These are phyloP conservation scores for Psophocarpus tetragonolobus DNA, from an alignment of 306 rosid genomes.

Conservation along the genomic window DNA sequence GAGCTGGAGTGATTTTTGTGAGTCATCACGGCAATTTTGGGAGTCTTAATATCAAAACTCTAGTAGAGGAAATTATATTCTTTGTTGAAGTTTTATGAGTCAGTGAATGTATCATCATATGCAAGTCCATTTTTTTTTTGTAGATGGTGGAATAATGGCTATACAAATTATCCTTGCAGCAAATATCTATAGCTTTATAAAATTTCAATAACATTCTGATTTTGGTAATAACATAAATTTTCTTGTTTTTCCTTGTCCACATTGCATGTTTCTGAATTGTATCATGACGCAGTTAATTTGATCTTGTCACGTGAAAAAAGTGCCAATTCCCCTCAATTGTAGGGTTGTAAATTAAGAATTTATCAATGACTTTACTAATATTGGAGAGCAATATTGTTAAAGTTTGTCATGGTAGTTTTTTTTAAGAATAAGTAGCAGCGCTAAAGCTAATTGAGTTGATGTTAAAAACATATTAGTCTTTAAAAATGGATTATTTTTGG, in stretches of 20 bases:
- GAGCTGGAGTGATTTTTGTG: conserved; percentile 63
- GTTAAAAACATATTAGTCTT: too few species aligned
- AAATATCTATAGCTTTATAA: conserved; percentile 20
- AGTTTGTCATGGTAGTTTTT: too few species aligned
- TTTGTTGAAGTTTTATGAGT: conserved; percentile 32
- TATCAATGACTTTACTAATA: too few species aligned
- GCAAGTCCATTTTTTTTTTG: conserved; percentile 53
- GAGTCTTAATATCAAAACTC: conserved; percentile 17
- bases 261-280: neutral
- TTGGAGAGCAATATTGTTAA: too few species aligned
- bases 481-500: too few species aligned
- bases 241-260: neutral
- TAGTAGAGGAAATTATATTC: conserved; percentile 28
- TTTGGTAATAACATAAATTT: neutral
- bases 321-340: neutral
- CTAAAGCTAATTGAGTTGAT: too few species aligned
- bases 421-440: too few species aligned
- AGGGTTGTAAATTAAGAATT: too few species aligned
- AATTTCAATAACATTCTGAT: neutral
- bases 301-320: neutral
- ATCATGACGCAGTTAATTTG: neutral
- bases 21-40: conserved; percentile 22
- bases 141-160: conserved; percentile 50
- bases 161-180: conserved; percentile 30
- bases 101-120: conserved; percentile 40